Base-by-base conservation (phyloP, 1,284 basidiomycete species). In the Nidula niveotomentosa region DNA sequence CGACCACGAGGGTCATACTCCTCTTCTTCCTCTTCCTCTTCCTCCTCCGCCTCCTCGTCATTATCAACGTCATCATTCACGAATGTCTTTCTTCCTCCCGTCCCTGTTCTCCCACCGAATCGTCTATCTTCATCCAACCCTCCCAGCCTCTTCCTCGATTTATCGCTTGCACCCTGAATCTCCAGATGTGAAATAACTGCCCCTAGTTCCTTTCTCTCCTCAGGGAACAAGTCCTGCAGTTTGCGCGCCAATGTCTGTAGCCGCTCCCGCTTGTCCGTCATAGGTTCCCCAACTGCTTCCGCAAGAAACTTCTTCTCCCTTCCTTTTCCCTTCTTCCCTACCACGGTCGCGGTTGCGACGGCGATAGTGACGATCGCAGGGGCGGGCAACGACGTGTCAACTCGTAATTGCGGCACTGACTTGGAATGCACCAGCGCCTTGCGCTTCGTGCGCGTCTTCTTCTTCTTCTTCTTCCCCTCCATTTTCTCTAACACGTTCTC, bases 171-270 rank as follows among this genome's bases (percentile, higher is more conserved):
- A 41, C 54, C 56, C 51, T 61, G 60, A 36, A 50, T 59, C 51
- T 64, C 61, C 45, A 72, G 51, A 46, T 63, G 58, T 33, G 53
- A 46, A 56, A 69, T 58, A 47, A 87, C 69, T 36, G 66, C 61
- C 33, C 73, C 71, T 41, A 88, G 73, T 33, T 74, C 69, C 15
- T 70, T 71, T 48, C 72, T 73, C 57, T 87, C 81, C 57, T 79
- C 76, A 9, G 82, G 83, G 64, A 86, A 88, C 44, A 80, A 69
- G 57, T 80, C 73, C 48, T 79, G 76, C 50, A 88, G 69, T 61
- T 84, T 84, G 59, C 78, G 75, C 12, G 81, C 80, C 17, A 88
- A 75, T 53, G 74, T 69, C 30, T 82, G 76, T 44, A 86, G 63
- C 56, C 80, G 79, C 13, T 80, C 68, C 2, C 81, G 76, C 53